Base-by-base conservation (phyloP, 1,139 yeast species). In the Arxiozyma bovina region DNA sequence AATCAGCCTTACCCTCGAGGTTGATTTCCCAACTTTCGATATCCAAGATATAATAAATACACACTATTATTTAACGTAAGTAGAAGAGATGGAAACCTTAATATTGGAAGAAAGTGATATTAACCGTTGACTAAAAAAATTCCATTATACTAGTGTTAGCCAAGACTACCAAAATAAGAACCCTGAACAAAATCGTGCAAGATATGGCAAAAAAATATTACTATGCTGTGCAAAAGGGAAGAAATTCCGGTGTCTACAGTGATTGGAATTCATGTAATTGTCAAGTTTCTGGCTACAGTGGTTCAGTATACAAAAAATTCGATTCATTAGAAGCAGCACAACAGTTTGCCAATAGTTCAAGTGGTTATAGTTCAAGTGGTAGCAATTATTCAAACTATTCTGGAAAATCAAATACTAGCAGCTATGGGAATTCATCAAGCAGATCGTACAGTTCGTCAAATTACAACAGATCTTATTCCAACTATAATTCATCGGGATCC, bases 151-250 rank as follows among this genome's bases (percentile, higher is more conserved):
- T 15, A 34, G n/a, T 34, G 3, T 34, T 34, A 2, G 12, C 6
- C 40, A 34, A 34, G 8, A 15, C 8, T 34, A 34, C n/a, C 40
- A 9, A 9, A 34, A 34, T n/a, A 6, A 45, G 48, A n/a, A 17
- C 6, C 48, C 12, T 15, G n/a, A 25, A 4, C 21, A 40, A 46
- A 20, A 5, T 34, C 3, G 20, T 46, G 9, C 34, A 25, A 27
- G 23, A 45, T 20, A 59, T 58, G 62, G 61, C 57, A 2, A 57
- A 58, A 22, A 61, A 61, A 50, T 57, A 56, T 4, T 76, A 61
- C 62, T 85, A 85, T 61, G 90, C 89, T 0, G 90, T 85, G 1
- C 80, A 77, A 6, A 74, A 69, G 15, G 91, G 91, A 11, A 69
- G 77, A 18, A 59, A 60, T 0, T 61, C 71, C 0, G 93, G 91